These are phyloP conservation scores for Eremochloa ophiuroides DNA, from an alignment of 176 grass and related monocot species.

Conservation along the genomic window DNA sequence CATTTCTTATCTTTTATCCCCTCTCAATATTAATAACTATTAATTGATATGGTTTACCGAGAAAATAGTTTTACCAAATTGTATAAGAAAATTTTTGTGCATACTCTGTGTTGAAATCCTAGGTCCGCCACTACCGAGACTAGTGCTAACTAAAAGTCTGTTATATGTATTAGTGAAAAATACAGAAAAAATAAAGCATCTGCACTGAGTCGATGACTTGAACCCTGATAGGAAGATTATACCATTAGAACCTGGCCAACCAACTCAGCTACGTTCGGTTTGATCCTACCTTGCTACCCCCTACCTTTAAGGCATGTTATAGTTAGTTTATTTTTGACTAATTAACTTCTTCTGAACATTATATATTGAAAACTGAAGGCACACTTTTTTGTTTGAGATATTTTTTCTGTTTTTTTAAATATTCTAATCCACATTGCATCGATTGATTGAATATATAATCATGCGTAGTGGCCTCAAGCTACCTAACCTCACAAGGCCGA, in stretches of 20 bases:
- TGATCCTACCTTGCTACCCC: neutral
- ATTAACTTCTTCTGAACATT: neutral
- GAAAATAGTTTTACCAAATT: no score
- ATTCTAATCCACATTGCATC: neutral
- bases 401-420: neutral
- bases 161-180: no score
- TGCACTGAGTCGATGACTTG: neutral
- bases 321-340: neutral
- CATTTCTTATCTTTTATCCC: no score
- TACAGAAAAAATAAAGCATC: neutral
- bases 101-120: no score
- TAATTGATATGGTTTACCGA: no score
- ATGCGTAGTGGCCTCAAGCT: neutral
- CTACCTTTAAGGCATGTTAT: neutral
- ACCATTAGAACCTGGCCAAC: neutral
- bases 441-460: neutral
- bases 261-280: neutral
- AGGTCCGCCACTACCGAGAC: no score
- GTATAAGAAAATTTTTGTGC: no score
- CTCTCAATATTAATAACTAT: no score
- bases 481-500: constrained; percentile 33
- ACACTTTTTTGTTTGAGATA: neutral
- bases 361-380: neutral
- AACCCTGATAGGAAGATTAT: neutral
- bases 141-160: no score